Evolutionary conservation across 805 yeast species (phyloP).

Genomic region (Middelhovenomyces tepae): DNA sequence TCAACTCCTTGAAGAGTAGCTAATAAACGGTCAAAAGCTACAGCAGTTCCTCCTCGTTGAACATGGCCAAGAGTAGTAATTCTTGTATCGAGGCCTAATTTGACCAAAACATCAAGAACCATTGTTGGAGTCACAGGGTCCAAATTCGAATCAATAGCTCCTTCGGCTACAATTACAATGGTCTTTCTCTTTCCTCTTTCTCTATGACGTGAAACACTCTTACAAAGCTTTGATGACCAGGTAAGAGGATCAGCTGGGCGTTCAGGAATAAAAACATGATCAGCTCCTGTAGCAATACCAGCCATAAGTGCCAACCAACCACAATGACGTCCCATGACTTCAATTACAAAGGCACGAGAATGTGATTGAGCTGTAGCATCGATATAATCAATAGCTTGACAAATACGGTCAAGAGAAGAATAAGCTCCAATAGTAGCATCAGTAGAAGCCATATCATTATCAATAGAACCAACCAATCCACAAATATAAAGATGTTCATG

Average conservation of each 20-base stretch:
- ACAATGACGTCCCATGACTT: constrained; percentile 99
- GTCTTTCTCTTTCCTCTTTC: constrained; percentile 85
- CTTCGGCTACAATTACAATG: constrained; percentile 96
- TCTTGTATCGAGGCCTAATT: constrained; percentile 86
- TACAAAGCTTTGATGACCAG: constrained; percentile 77
- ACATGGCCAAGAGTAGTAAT: constrained; percentile 95
- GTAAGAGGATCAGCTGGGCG: constrained; percentile 65
- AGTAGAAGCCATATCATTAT: constrained; percentile 95
- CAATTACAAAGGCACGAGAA: constrained; percentile 94
- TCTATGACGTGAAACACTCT: constrained; percentile 71
- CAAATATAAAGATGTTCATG: constrained; percentile 74
- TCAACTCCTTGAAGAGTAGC: constrained; percentile 97
- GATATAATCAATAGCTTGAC: constrained; percentile 90
- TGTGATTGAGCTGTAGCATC: constrained; percentile 97
- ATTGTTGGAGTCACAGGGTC: constrained; percentile 71
- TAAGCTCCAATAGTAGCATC: constrained; percentile 96
- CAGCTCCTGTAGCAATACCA: constrained; percentile 94
- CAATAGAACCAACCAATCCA: constrained; percentile 95
- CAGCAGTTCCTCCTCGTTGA: constrained; percentile 98
- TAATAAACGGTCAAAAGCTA: constrained; percentile 82
- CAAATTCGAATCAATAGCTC: constrained; percentile 80
- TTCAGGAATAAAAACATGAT: constrained; percentile 89
- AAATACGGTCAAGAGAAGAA: constrained; percentile 86
- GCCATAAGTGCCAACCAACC: constrained; percentile 99
- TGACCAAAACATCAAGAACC: constrained; percentile 75